Conservation (phyloP, 805 yeast species). For the Candida gorgasii region DNA sequence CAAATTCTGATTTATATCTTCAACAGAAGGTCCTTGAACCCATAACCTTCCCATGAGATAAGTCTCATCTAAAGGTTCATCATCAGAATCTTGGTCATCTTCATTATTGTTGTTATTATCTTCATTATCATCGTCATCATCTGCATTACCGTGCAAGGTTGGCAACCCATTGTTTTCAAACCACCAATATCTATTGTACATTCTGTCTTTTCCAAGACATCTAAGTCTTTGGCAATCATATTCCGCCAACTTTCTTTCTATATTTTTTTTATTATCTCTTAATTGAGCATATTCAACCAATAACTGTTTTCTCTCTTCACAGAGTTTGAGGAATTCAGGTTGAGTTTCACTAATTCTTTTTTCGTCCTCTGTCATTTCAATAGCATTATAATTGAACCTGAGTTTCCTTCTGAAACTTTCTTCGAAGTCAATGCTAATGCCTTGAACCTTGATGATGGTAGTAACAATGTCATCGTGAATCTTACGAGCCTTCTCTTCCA, state of each 20-base stretch:
- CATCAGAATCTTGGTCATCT: constrained; percentile 43
- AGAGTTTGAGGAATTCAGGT: constrained; percentile 42
- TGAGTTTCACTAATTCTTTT: constrained; percentile 38
- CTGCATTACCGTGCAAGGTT: constrained; percentile 38
- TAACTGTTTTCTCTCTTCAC: constrained; percentile 46
- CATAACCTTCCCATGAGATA: constrained; percentile 83
- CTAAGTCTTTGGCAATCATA: constrained; percentile 76
- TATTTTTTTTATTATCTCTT: constrained; percentile 47
- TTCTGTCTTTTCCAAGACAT: constrained; percentile 78
- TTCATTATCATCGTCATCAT: constrained; percentile 42
- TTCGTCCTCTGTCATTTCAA: constrained; percentile 47
- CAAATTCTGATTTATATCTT: constrained; percentile 38
- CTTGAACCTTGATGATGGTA: not conserved
- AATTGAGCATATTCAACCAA: constrained; percentile 42
- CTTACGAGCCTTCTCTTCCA: constrained; percentile 51
- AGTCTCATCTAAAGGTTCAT: constrained; percentile 50
- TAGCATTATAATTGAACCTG: constrained; percentile 26
- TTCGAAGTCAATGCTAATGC: constrained; percentile 7
- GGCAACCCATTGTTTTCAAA: constrained; percentile 85
- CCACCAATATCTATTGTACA: constrained; percentile 93
- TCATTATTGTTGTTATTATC: constrained; percentile 24
- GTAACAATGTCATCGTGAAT: constrained; percentile 21
- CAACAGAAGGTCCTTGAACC: constrained; percentile 83
- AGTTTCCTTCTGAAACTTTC: constrained; percentile 21
- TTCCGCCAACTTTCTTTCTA: constrained; percentile 65